Conservation (phyloP, 169 alveolate species). For the Plasmodium malariae region DNA sequence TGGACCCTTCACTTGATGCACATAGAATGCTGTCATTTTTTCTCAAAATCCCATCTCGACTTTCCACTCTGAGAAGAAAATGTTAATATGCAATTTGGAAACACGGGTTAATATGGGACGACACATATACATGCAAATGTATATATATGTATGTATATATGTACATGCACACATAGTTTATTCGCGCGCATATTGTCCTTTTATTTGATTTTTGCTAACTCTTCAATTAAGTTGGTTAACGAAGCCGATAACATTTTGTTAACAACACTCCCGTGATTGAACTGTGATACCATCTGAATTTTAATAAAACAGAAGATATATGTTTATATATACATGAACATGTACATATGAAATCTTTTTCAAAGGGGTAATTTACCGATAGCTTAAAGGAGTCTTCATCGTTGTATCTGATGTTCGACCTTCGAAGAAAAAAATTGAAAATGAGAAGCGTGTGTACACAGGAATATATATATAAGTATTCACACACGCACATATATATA, state of each 20-base stretch:
- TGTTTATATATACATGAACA: neutral
- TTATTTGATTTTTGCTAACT: neutral
- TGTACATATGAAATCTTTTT: neutral
- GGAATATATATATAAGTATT: neutral
- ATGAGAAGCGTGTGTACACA: neutral
- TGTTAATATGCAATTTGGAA: no score
- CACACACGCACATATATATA: neutral
- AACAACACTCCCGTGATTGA: conserved; percentile 57
- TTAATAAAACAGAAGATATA: neutral
- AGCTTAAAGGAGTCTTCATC: conserved; percentile 60
- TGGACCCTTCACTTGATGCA: conserved; percentile 72
- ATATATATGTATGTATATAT: no score
- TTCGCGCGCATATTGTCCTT: neutral
- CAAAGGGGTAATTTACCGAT: conserved; percentile 17
- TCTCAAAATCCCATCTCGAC: conserved; percentile 10
- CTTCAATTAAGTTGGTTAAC: conserved; percentile 19
- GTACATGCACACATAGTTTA: neutral
- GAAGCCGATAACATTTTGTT: conserved; percentile 48
- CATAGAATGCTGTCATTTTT: conserved; percentile 47
- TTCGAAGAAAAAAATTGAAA: neutral
- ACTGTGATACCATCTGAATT: conserved; percentile 30
- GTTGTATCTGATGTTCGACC: conserved; percentile 43
- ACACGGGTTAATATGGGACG: no score
- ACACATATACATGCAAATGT: no score
- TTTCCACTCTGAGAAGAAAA: conserved; percentile 19